Conservation (phyloP, 805 yeast genomes). For the Metschnikowia continentalis region DNA sequence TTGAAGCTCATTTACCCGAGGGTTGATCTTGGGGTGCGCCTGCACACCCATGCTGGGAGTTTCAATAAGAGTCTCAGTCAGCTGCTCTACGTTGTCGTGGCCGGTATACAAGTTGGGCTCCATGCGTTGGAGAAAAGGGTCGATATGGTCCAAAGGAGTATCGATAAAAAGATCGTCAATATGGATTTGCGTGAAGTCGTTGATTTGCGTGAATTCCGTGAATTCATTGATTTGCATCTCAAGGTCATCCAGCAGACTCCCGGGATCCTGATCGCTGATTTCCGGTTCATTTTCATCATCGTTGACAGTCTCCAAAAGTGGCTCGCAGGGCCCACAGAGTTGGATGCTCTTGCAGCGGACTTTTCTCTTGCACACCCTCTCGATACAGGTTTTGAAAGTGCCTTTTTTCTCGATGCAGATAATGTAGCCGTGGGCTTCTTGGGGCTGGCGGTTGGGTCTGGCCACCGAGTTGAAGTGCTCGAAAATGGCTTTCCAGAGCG, state of each 20-base stretch:
- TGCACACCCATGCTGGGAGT: neutral
- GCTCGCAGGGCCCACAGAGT: neutral
- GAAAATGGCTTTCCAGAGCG: neutral
- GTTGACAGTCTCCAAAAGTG: neutral
- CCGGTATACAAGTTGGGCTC: neutral
- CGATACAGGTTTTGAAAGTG: neutral
- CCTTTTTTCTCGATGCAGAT: neutral
- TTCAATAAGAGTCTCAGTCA: constrained; percentile 1
- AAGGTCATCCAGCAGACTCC: no score
- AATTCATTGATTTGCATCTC: no score
- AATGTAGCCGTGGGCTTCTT: neutral
- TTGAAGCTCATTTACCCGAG: neutral
- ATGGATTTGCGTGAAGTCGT: no score
- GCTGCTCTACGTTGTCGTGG: neutral
- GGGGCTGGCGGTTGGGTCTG: neutral
- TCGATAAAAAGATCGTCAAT: no score
- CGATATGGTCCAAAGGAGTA: no score
- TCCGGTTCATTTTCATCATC: neutral
- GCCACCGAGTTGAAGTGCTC: neutral
- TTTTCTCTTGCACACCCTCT: neutral
- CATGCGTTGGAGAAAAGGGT: neutral
- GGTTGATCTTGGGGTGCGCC: neutral
- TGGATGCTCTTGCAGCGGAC: neutral
- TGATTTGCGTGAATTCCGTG: no score
- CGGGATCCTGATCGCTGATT: no score